Percentiles rank a stretch among this genome's conserved stretches.
phyloP scores from a whole-genome alignment of 2,329 filamentous ascomycete genomes.

The Metarhizium anisopliae region DNA sequence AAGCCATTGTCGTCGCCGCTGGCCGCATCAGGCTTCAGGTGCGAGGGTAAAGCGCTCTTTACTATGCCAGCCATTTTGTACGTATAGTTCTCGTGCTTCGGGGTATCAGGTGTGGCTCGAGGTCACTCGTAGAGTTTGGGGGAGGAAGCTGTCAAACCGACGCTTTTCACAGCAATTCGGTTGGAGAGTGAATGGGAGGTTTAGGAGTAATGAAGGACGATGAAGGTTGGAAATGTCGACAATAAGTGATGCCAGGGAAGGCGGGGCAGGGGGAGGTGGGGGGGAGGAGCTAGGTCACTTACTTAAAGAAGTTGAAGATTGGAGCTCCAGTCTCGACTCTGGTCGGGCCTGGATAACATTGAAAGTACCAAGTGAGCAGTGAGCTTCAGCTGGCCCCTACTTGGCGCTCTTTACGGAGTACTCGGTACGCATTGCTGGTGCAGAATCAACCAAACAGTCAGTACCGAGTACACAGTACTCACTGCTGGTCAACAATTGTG shows the following conservation, averaged over 20 bases:
- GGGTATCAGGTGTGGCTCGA: neutral
- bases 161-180: neutral
- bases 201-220: neutral
- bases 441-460: no score
- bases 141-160: neutral
- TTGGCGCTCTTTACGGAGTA: no score
- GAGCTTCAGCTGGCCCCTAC: no score
- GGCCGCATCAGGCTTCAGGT: conserved; percentile 58
- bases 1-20: conserved; percentile 39
- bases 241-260: neutral
- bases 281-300: no score
- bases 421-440: no score
- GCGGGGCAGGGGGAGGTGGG: neutral
- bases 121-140: neutral
- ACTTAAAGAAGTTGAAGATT: no score
- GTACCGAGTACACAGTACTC: no score
- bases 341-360: no score
- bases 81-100: conserved; percentile 12
- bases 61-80: conserved; percentile 56
- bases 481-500: no score
- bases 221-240: neutral
- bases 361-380: no score
- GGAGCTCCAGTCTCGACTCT: no score
- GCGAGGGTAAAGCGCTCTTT: conserved; percentile 71
- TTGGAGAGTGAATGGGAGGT: neutral